Evolutionary conservation across 495 filamentous ascomycete species (phyloP).

Genomic region (Neurospora sp.): DNA sequence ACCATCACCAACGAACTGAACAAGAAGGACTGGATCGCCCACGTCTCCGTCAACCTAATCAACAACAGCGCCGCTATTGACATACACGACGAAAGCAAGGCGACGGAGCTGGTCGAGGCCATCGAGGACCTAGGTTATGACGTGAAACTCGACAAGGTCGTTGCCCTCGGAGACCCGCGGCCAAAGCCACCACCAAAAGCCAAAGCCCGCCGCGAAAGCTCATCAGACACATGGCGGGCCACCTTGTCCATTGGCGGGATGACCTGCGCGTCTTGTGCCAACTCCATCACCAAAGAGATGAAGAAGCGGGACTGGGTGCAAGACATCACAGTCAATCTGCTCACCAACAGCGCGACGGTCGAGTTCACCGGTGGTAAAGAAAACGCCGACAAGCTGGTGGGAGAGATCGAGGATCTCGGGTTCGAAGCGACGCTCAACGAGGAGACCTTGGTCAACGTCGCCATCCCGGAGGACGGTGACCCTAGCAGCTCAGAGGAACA

Average conservation of each 20-base stretch:
- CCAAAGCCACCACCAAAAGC: background rate
- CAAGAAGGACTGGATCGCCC: slow-evolving; percentile 49
- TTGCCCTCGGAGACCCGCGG: slow-evolving; percentile 8
- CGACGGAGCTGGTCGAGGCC: slow-evolving; percentile 48
- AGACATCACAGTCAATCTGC: slow-evolving; percentile 55
- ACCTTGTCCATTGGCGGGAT: slow-evolving; percentile 70
- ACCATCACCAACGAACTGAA: slow-evolving; percentile 57
- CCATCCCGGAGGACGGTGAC: background rate
- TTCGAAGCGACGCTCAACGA: slow-evolving; percentile 53
- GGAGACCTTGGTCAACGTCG: slow-evolving; percentile 32
- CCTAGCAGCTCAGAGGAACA: too few species aligned
- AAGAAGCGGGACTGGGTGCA: slow-evolving; percentile 53
- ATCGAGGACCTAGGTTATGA: slow-evolving; percentile 82
- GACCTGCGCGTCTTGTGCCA: slow-evolving; percentile 72
- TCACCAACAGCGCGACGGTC: slow-evolving; percentile 62
- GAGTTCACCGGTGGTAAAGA: slow-evolving; percentile 44
- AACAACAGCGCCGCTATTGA: slow-evolving; percentile 60
- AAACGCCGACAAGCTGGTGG: slow-evolving; percentile 46
- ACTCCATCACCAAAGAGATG: slow-evolving; percentile 52
- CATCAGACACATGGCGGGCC: slow-evolving; percentile 35
- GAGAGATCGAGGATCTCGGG: slow-evolving; percentile 70
- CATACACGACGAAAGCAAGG: slow-evolving; percentile 42
- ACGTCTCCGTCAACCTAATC: slow-evolving; percentile 58
- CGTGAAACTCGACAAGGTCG: slow-evolving; percentile 49
- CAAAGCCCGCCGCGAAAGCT: background rate